These are phyloP conservation scores for Rhynchospora pubera DNA, from an alignment of 176 grass and related monocot species.

Conservation along the genomic window DNA sequence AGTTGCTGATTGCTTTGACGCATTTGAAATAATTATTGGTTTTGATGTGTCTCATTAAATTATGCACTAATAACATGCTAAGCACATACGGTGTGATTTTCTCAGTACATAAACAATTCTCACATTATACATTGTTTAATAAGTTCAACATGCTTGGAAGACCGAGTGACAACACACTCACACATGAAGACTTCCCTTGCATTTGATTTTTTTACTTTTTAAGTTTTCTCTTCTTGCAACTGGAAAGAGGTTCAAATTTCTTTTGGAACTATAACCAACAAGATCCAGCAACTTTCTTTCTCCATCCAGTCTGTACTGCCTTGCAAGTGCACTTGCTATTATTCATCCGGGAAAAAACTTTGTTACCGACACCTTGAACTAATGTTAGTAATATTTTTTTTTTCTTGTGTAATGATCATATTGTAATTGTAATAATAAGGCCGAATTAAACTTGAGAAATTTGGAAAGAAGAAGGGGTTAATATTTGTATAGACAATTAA, in stretches of 20 bases:
- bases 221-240: neutral
- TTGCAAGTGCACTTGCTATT: too few relatives aligned
- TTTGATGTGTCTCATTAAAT: constrained; percentile 8
- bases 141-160: constrained; percentile 18
- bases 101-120: constrained; percentile 21
- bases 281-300: neutral
- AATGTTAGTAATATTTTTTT: too few relatives aligned
- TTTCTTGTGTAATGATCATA: too few relatives aligned
- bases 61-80: constrained; percentile 7
- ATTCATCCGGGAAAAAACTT: too few relatives aligned
- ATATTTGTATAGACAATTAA: too few relatives aligned
- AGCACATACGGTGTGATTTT: constrained; percentile 13
- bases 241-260: neutral
- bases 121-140: constrained; percentile 12
- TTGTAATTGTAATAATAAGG: too few relatives aligned
- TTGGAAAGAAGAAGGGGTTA: too few relatives aligned
- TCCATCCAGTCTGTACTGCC: neutral
- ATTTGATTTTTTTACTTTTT: neutral
- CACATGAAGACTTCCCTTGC: neutral
- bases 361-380: too few relatives aligned
- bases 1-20: neutral
- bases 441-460: too few relatives aligned
- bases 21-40: constrained; percentile 16
- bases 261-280: neutral
- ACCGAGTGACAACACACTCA: constrained; percentile 23